Evolutionary conservation across 164 flowering plant species (phyloP), one percentile per base, ranked within the genome.

Genomic region (Cinnamomum micranthum): DNA sequence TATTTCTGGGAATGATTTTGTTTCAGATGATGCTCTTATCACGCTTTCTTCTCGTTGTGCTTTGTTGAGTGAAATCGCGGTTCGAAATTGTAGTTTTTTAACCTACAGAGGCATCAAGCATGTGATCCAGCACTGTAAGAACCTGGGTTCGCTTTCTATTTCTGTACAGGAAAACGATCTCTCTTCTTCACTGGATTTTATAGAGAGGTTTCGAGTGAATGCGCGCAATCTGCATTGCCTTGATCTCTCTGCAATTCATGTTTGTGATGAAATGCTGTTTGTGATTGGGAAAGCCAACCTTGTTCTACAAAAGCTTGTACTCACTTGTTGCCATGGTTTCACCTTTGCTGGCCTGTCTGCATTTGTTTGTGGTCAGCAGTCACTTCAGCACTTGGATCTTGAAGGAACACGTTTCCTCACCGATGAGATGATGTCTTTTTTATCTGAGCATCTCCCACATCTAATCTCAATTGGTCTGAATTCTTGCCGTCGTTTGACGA

Each of bases 261-360:
- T 88, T 4, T 84, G 88, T 0, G 88, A 91, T 77, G 82, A 81
- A 3, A 71, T 85, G 68, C 83, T 91, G n/a, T 33, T n/a, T 55
- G 77, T 76, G 2, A 28, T 88, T 41, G 85, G 63, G 3, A 74
- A 82, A 23, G 85, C 88, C 2, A 17, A 69, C 69, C 72, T 87
- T 20, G 87, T 89, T 0, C 71, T 91, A 74, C 81, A 73, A 74
- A 82, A 77, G 76, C 75, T 88, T 35, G 35, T 41, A 14, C 51
- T 90, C 6, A 65, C 71, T 25, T 59, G 47, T 51, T 88, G 91
- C 74, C 55, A 15, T 52, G 74, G 77, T 22, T 82, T 80, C 76
- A 83, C 87, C 0, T 75, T 77, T 24, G 47, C 2, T 71, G 91
- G 89, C 23, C 72, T 89, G n/a, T 77, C 65, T 1, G 35, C 31